These are phyloP conservation scores for Colletotrichum sp. DNA, from an alignment of 2,329 filamentous ascomycete species.

Conservation along the genomic window DNA sequence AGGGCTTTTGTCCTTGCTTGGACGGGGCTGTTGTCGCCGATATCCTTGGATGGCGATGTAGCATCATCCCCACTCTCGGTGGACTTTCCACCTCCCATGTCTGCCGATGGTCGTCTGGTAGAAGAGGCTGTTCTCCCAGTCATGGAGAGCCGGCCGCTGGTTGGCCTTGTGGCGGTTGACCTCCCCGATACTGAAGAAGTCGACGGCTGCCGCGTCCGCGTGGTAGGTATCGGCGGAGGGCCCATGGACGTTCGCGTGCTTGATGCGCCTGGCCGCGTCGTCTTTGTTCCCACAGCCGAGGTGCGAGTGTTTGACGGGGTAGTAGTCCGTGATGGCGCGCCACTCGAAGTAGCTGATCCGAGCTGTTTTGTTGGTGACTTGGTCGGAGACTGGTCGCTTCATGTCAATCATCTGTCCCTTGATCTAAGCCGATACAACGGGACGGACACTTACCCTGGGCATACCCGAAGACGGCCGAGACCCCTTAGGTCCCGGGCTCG, in stretches of 20 bases:
- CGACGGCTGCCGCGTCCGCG: conserved; percentile 50
- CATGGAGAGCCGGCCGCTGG: conserved; percentile 45
- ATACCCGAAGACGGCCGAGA: conserved; percentile 61
- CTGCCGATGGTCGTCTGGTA: conserved; percentile 50
- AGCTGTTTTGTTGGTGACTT: conserved; percentile 83
- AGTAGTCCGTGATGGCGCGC: conserved; percentile 65
- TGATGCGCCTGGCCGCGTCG: conserved; percentile 57
- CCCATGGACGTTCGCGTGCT: conserved; percentile 69
- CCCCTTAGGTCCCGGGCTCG: conserved; percentile 68
- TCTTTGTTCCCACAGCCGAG: conserved; percentile 49
- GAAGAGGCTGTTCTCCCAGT: conserved; percentile 38
- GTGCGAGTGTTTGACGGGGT: conserved; percentile 65
- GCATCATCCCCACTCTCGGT: conserved; percentile 40
- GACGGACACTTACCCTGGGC: conserved; percentile 47
- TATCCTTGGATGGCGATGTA: conserved; percentile 55
- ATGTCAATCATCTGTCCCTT: neutral
- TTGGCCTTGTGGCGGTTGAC: conserved; percentile 38
- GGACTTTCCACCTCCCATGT: conserved; percentile 47
- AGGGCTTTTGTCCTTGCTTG: conserved; percentile 54
- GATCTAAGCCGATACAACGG: neutral
- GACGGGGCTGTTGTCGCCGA: conserved; percentile 58
- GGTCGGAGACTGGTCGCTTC: conserved; percentile 65
- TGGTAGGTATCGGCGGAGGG: conserved; percentile 59
- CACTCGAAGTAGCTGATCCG: conserved; percentile 57
- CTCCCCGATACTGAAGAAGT: conserved; percentile 39